Conservation (phyloP, 345 rosid species). For the Arabis hirsuta region DNA sequence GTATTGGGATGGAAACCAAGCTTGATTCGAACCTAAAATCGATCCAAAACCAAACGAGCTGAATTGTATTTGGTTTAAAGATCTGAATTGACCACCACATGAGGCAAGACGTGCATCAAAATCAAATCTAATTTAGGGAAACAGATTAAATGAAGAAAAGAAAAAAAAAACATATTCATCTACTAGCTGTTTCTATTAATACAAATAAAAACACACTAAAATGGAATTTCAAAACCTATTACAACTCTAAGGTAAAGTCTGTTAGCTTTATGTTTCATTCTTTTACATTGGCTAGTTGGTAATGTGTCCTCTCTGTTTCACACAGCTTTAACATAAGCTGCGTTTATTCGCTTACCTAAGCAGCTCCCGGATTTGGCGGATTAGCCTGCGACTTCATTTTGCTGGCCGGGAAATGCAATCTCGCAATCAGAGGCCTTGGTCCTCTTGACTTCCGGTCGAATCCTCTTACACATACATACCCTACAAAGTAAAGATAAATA, state of each 20-base stretch:
- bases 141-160: neutral
- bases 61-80: conserved; percentile 5
- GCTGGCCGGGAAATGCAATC: conserved; percentile 87
- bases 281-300: conserved; percentile 24
- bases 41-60: neutral
- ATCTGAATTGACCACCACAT: neutral
- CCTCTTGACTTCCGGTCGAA: conserved; percentile 70
- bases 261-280: neutral
- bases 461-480: conserved; percentile 91
- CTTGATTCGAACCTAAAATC: too few species aligned
- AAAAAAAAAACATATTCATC: neutral
- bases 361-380: neutral
- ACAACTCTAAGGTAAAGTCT: neutral
- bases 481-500: conserved; percentile 48
- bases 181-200: neutral
- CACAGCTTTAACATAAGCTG: neutral
- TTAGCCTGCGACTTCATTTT: conserved; percentile 47
- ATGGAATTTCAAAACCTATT: neutral
- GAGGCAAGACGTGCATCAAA: conserved; percentile 10
- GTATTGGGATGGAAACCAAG: neutral
- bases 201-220: conserved; percentile 12
- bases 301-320: neutral
- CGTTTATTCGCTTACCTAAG: neutral
- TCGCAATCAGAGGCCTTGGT: conserved; percentile 77
- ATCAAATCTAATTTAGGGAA: conserved; percentile 12